Evolutionary conservation across 306 rosid genomes (phyloP), one percentile per base, ranked within the genome.

Genomic region (Prunus padus): DNA sequence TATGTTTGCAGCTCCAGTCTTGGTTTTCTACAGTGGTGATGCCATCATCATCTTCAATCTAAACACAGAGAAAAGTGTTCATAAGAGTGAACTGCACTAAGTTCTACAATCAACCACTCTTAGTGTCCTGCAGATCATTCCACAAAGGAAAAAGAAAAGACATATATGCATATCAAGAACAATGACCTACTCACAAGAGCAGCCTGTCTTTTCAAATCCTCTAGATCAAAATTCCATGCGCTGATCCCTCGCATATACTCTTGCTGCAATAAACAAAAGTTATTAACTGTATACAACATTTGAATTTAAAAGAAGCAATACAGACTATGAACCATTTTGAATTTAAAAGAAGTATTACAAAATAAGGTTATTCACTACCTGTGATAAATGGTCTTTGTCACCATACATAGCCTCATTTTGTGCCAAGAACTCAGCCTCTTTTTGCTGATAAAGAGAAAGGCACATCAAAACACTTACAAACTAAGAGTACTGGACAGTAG

Each of bases 191-290:
- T 86, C 86, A 91, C 97, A 72, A 86, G 91, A 75, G 92, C 89
- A 56, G 97, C 97, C 84, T 89, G 92, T 50, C 81, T 85, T 86
- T 87, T 91, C 71, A 91, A 83, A 79, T 91, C 97, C 46, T 91
- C 92, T 61, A 91, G 79, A 82, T 91, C 82, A 77, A 91, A 91
- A 76, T 91, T 86, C 95, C 95, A 91, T 65, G 94, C 97, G 67
- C 97, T 91, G 75, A 91, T 91, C 61, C 95, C 97, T 76, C 86
- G 87, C 46, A 89, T 91, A 82, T 91, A 91, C 82, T 84, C 92
- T 87, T 89, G 88, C 97, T 91, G 91, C 40, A 76, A 42, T 26
- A 49, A 16, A 61, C 13, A 74, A 20, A 37, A 37, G 45, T 45
- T 60, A 3, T 22, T 12, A n/a, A 52, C 37, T 18, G 13, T 40